A percentile compares a stretch with the other conserved stretches of the same genome.
Conservation (phyloP, 345 rosid genomes). For the Syzygium aromaticum region DNA sequence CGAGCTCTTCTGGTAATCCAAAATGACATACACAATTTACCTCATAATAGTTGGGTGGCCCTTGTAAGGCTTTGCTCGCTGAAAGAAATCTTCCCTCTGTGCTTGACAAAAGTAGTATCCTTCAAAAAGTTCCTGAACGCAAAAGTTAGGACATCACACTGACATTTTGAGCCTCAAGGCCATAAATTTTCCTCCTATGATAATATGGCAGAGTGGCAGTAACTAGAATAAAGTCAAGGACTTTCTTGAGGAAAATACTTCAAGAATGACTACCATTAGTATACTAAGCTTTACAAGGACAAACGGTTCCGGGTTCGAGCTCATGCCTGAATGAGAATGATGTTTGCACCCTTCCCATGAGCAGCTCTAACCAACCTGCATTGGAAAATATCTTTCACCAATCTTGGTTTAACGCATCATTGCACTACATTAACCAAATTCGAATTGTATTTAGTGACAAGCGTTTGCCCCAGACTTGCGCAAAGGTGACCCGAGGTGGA, state of each 20-base stretch:
- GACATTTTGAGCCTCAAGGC: background rate
- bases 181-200: background rate
- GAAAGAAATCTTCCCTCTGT: conserved; percentile 77
- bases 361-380: conserved; percentile 69
- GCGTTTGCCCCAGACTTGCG: background rate
- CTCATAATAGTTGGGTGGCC: conserved; percentile 71
- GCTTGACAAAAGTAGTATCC: conserved; percentile 98
- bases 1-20: background rate
- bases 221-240: background rate
- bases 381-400: background rate
- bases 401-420: background rate
- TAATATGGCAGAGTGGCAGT: background rate
- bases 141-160: background rate
- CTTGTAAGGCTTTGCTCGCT: conserved; percentile 75
- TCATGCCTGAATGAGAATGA: conserved; percentile 82
- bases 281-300: background rate
- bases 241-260: background rate
- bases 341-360: conserved; percentile 65
- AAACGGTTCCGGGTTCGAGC: background rate
- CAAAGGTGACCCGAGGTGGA: background rate
- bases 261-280: background rate
- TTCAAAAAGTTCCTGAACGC: conserved; percentile 79
- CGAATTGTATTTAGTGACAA: background rate
- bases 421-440: background rate
- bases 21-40: conserved; percentile 18